phyloP scores from a whole-genome alignment of 495 filamentous ascomycete species.

The Pyrenula massariospora region DNA sequence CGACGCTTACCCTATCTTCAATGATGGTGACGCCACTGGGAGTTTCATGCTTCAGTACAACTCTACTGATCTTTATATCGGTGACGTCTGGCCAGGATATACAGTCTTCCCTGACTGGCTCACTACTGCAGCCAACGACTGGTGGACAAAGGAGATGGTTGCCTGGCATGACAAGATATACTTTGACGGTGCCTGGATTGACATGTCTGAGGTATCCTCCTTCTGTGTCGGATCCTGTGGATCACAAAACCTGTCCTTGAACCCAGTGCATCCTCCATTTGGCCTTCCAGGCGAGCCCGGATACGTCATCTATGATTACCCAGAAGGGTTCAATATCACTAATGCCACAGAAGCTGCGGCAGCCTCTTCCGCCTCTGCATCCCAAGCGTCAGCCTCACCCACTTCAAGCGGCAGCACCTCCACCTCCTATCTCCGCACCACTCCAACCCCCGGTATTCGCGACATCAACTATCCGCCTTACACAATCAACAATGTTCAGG shows the following conservation, averaged over 20 bases:
- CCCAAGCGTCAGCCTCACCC: conserved; percentile 33
- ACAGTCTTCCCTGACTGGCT: conserved; percentile 57
- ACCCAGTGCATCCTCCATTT: conserved; percentile 61
- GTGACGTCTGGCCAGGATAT: conserved; percentile 34
- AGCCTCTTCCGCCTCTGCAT: conserved; percentile 39
- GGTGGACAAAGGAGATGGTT: conserved; percentile 62
- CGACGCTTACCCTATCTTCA: conserved; percentile 41
- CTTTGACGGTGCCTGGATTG: conserved; percentile 54
- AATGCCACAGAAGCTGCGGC: conserved; percentile 58
- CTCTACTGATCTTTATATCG: conserved; percentile 40
- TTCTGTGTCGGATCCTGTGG: conserved; percentile 79
- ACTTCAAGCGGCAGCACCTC: conserved; percentile 26
- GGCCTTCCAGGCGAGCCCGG: conserved; percentile 52
- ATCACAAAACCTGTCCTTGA: conserved; percentile 51
- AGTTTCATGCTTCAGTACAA: conserved; percentile 54
- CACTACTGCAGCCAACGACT: conserved; percentile 42
- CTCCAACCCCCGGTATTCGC: conserved; percentile 56
- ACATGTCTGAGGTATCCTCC: conserved; percentile 58
- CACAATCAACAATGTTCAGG: conserved; percentile 66
- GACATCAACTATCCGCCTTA: conserved; percentile 74
- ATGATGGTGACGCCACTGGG: conserved; percentile 50
- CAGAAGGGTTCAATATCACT: conserved; percentile 59
- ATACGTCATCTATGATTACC: conserved; percentile 49
- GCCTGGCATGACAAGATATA: conserved; percentile 44
- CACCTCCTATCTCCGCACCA: conserved; percentile 44